A percentile compares a stretch with the other conserved stretches of the same genome.
Evolutionary conservation across 2,329 filamentous ascomycete genomes (phyloP).

Genomic region (Diaporthe batatas): DNA sequence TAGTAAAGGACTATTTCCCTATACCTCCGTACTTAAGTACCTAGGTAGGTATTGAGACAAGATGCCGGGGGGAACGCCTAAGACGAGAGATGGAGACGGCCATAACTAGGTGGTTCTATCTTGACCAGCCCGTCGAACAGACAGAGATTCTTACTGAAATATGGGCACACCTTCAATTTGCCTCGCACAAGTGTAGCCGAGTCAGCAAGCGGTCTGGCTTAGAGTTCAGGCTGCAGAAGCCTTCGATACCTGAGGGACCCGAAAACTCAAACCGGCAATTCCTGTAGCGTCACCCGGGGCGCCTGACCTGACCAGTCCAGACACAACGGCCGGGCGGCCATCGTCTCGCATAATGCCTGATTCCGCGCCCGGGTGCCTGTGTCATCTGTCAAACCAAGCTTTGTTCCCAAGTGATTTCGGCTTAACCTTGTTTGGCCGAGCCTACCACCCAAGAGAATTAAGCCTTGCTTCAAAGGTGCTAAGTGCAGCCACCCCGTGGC

Average conservation of each 20-base stretch:
- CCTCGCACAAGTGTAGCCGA: not conserved
- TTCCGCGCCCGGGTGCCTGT: conserved; percentile 16
- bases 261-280: not conserved
- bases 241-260: not conserved
- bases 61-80: too few species aligned
- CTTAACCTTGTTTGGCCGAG: conserved; percentile 18
- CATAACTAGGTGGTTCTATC: not conserved
- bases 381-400: conserved; percentile 31
- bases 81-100: not conserved
- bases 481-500: conserved; percentile 30
- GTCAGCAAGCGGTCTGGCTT: too few species aligned
- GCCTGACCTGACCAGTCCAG: conserved; percentile 11
- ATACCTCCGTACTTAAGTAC: too few species aligned
- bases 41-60: too few species aligned
- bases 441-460: conserved; percentile 6
- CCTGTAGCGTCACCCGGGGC: conserved; percentile 17
- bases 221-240: not conserved
- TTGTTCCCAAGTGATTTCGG: conserved; percentile 16
- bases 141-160: not conserved
- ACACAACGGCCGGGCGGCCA: not conserved
- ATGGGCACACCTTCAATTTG: not conserved
- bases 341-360: conserved; percentile 8
- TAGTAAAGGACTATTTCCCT: too few species aligned
- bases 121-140: not conserved
- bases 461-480: conserved; percentile 32